Conservation (phyloP, 2,329 filamentous ascomycete species). For the Ceratocystis ficicola region DNA sequence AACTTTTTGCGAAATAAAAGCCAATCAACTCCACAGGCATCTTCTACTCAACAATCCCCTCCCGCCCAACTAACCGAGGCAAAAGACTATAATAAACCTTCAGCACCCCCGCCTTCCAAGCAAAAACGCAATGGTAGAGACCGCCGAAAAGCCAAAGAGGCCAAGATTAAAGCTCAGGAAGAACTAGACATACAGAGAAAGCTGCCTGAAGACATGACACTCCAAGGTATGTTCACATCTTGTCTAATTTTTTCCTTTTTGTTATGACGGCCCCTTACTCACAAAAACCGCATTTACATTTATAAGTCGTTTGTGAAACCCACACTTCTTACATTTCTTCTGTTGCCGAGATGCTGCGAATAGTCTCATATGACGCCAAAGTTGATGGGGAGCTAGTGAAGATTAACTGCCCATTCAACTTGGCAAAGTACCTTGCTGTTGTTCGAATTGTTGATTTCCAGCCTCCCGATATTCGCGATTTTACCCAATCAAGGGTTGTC, state of each 20-base stretch:
- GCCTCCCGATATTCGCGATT: slow-evolving; percentile 58
- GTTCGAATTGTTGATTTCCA: slow-evolving; percentile 75
- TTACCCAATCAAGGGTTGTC: slow-evolving; percentile 41
- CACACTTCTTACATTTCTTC: slow-evolving; percentile 8
- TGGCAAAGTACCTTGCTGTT: slow-evolving; percentile 54
- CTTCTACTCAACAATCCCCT: not conserved
- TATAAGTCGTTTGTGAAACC: slow-evolving; percentile 27
- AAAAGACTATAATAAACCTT: not conserved
- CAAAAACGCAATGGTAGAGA: slow-evolving; percentile 26
- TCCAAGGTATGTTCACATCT: slow-evolving; percentile 25
- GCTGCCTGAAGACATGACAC: slow-evolving; percentile 27
- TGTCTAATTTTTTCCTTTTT: too few species aligned
- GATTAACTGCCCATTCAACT: slow-evolving; percentile 56
- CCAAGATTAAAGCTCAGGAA: slow-evolving; percentile 19
- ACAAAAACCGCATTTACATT: not conserved
- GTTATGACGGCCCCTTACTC: not conserved
- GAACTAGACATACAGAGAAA: not conserved
- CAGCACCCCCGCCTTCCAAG: not conserved
- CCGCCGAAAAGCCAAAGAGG: slow-evolving; percentile 24
- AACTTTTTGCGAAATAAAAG: not conserved
- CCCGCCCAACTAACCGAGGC: not conserved
- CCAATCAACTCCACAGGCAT: not conserved
- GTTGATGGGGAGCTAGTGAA: slow-evolving; percentile 23
- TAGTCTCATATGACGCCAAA: not conserved
- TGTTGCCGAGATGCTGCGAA: slow-evolving; percentile 28